Evolutionary conservation across 2,329 filamentous ascomycete genomes (phyloP), one percentile per base, ranked within the genome.

Genomic region (Onygena corvina): DNA sequence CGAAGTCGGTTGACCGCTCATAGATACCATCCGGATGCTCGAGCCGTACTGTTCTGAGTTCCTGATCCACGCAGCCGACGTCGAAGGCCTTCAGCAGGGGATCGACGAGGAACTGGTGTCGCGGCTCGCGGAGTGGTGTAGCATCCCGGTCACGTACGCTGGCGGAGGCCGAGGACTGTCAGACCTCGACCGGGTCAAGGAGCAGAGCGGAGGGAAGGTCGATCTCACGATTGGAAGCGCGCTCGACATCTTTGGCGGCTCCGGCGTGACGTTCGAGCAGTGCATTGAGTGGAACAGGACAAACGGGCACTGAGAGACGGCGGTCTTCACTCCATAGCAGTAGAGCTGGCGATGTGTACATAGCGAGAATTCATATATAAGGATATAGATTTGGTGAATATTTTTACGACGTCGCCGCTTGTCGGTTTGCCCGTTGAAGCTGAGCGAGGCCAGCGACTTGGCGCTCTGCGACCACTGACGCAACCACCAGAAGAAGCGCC

Each of bases 181-280:
- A 42, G 92, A 98, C 61, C 69, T 98, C 23, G 85, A 92, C 52
- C 74, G 80, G 30, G 92, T 98, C 7, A 84, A 87, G 69, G 67
- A 68, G 35, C 71, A 94, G 55, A 95, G 90, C 65, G 66, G 69
- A 30, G 88, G 87, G 23, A 86, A 81, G 63, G 82, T 96, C 18
- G 89, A 98, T 63, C 72, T 98, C 58, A 98, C 92, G 0, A 96
- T 96, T 62, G 92, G 92, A 9, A 96, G 92, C 64, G 92, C 92
- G 1, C 69, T 98, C 59, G 92, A 98, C 68, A 88, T 94, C 56
- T 98, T 98, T 65, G 92, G 92, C 6, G 92, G 92, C 1, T 80
- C 73, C 14, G 85, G 86, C 1, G 87, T 95, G 48, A 86, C 77
- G 54, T 88, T 96, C 62, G 82, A 84, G 29, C 89, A 95, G 50